phyloP scores from a whole-genome alignment of 306 rosid species.

The barrel medic (Medicago truncatula) region MtrunA17r5.0-ANR NC_053044.1:50014001-50014500 shows the following conservation, averaged over 20 bases:
- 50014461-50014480: conserved; percentile 82
- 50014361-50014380: conserved; percentile 20
- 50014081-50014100: conserved; percentile 39
- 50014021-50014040: conserved; percentile 52
- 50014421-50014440: conserved; percentile 97
- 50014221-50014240: conserved; percentile 62
- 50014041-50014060: conserved; percentile 40
- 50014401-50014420: conserved; percentile 94
- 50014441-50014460: conserved; percentile 89
- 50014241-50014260: conserved; percentile 93
- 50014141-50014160: conserved; percentile 87
- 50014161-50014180: conserved; percentile 52
- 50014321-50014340: conserved; percentile 31
- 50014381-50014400: conserved; percentile 43
- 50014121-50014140: conserved; percentile 72
- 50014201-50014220: conserved; percentile 32
- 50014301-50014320: conserved; percentile 66
- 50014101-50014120: conserved; percentile 58
- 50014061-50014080: conserved; percentile 50
- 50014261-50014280: conserved; percentile 89
- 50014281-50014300: conserved; percentile 90
- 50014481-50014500: conserved; percentile 76
- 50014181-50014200: conserved; percentile 40
- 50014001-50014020: conserved; percentile 58
- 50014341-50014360: conserved; percentile 33